Evolutionary conservation across 345 rosid genomes (phyloP).

Genomic region (Carallia pectinifolia): DNA sequence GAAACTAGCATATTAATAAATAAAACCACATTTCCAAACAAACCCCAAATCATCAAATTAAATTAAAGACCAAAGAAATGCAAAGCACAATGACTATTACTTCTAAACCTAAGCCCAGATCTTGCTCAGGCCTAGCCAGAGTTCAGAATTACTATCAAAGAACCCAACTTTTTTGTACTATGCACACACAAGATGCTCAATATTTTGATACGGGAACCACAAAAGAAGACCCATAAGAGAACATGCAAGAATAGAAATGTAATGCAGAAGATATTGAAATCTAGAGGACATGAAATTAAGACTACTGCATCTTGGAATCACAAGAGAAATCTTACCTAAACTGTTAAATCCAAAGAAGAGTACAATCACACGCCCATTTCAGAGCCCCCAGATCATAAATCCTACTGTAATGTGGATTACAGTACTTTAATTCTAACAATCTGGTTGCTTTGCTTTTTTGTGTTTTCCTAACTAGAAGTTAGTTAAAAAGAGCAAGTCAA

Average conservation of each 20-base stretch:
- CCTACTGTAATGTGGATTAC: neutral
- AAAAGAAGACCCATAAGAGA: neutral
- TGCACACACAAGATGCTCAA: neutral
- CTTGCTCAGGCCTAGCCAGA: conserved; percentile 20
- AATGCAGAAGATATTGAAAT: neutral
- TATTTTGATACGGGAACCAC: neutral
- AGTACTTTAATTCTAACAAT: neutral
- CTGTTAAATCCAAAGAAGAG: conserved; percentile 19
- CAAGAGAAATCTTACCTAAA: neutral
- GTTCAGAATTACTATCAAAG: neutral
- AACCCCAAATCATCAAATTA: conserved; percentile 7
- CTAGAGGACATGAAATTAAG: conserved; percentile 10
- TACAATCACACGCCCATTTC: conserved; percentile 8
- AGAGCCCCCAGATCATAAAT: conserved; percentile 22
- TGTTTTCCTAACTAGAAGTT: neutral
- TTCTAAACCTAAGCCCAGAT: conserved; percentile 25
- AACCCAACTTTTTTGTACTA: neutral
- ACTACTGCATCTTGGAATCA: conserved; percentile 6
- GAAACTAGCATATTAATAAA: neutral
- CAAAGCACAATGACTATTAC: neutral
- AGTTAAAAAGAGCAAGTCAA: conserved; percentile 12
- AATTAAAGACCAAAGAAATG: neutral
- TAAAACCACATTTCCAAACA: conserved; percentile 5
- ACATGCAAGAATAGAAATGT: neutral
- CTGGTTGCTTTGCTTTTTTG: neutral